Evolutionary conservation across 1,284 basidiomycete genomes (phyloP).

Genomic region (Microstroma glucosiphilum): DNA sequence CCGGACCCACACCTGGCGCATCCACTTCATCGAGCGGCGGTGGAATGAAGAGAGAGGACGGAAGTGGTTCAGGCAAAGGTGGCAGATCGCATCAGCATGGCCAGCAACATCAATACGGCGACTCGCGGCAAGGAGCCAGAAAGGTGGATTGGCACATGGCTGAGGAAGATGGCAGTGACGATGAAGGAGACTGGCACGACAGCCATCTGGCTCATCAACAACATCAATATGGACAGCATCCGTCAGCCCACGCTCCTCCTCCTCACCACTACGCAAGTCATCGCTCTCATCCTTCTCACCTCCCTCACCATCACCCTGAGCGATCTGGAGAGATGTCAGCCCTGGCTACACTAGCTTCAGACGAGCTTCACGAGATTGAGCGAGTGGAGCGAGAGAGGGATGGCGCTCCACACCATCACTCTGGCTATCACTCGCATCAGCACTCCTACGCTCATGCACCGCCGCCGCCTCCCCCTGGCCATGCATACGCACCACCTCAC

Average conservation of each 20-base stretch:
- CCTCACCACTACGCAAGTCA: background rate
- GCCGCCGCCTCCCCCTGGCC: background rate
- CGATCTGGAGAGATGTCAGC: conserved; percentile 43
- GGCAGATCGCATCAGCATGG: background rate
- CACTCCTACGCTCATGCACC: background rate
- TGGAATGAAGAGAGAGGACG: conserved; percentile 7
- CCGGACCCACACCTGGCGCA: conserved; percentile 27
- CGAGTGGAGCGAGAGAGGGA: conserved; percentile 36
- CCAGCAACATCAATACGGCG: background rate
- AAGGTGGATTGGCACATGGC: conserved; percentile 17
- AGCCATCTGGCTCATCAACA: conserved; percentile 4
- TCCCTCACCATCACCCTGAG: background rate
- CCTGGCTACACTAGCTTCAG: conserved; percentile 43
- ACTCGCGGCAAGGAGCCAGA: too few species aligned
- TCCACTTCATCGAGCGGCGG: background rate
- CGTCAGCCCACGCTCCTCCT: conserved; percentile 2
- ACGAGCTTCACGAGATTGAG: conserved; percentile 44
- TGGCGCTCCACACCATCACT: conserved; percentile 8
- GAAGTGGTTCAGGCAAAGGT: background rate
- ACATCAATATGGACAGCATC: conserved; percentile 15
- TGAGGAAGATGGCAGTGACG: conserved; percentile 32
- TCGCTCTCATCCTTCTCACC: background rate
- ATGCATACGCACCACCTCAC: conserved; percentile 7
- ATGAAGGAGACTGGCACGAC: conserved; percentile 21
- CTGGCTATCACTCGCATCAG: background rate